Conservation (phyloP, 2,329 filamentous ascomycete genomes). For the Diaporthe capsici region DNA sequence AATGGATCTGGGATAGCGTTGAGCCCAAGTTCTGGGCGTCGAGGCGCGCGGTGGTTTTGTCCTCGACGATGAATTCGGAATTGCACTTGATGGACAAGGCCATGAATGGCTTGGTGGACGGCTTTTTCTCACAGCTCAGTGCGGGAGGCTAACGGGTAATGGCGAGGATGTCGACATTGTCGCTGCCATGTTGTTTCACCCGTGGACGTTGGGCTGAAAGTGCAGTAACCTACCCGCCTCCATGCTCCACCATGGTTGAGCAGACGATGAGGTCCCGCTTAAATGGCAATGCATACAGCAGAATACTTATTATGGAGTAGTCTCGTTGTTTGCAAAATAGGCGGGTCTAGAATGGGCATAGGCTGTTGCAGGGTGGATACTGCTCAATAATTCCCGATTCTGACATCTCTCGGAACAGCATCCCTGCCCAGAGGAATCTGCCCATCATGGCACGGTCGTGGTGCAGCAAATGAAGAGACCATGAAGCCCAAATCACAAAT, state of each 20-base stretch:
- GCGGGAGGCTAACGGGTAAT: background rate
- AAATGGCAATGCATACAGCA: background rate
- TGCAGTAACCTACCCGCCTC: background rate
- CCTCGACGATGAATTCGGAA: background rate
- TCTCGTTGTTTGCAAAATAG: background rate
- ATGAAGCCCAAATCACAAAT: background rate
- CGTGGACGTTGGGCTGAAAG: too few relatives aligned
- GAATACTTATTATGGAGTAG: too few relatives aligned
- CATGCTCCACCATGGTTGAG: background rate
- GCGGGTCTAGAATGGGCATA: constrained; percentile 3
- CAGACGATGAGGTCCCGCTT: background rate
- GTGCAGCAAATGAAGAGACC: constrained; percentile 29
- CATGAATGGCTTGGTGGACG: background rate
- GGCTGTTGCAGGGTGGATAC: constrained; percentile 15
- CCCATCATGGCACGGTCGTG: constrained; percentile 23
- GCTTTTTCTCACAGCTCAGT: background rate
- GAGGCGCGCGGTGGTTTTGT: background rate
- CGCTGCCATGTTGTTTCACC: background rate
- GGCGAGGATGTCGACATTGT: background rate
- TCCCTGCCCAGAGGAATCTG: constrained; percentile 28
- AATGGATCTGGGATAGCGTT: background rate
- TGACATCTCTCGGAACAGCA: constrained; percentile 8
- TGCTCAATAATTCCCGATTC: constrained; percentile 21
- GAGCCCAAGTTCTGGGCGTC: background rate
- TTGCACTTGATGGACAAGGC: background rate